Conservation (phyloP, 345 rosid genomes). For the Luvunga scandens region DNA sequence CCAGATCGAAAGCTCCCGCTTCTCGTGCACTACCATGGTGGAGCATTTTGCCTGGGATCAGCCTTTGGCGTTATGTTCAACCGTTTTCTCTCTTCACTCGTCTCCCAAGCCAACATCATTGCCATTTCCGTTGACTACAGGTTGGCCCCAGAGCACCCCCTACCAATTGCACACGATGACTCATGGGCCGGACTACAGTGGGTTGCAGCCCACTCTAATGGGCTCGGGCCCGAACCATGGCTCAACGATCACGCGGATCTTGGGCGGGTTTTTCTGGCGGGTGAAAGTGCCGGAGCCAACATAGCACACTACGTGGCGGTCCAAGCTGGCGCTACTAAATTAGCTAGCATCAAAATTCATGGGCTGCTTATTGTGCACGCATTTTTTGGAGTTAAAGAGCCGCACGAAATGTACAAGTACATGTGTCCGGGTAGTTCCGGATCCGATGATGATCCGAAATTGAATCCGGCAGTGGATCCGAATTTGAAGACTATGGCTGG, state of each 20-base stretch:
- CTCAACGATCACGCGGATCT: conserved; percentile 28
- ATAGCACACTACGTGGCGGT: conserved; percentile 29
- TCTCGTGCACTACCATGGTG: conserved; percentile 37
- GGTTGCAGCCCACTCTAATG: conserved; percentile 23
- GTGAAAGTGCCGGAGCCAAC: conserved; percentile 47
- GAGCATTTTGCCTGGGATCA: conserved; percentile 28
- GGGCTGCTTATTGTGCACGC: conserved; percentile 34
- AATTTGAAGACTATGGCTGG: conserved; percentile 33
- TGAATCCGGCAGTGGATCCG: conserved; percentile 30
- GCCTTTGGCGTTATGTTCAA: conserved; percentile 13
- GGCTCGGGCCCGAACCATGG: conserved; percentile 32
- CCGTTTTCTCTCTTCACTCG: conserved; percentile 6
- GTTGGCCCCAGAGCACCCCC: conserved; percentile 37
- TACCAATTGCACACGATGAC: conserved; percentile 41
- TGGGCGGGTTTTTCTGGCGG: conserved; percentile 26
- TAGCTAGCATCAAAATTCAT: conserved; percentile 15
- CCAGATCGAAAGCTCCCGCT: conserved; percentile 26
- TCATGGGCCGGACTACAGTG: conserved; percentile 40
- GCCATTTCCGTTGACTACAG: conserved; percentile 36
- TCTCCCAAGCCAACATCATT: conserved; percentile 15
- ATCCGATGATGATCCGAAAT: conserved; percentile 29
- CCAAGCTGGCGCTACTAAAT: conserved; percentile 24
- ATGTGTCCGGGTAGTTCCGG: conserved; percentile 39
- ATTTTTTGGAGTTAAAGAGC: conserved; percentile 35
- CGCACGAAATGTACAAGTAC: conserved; percentile 25